Evolutionary conservation across 148 eudicot species (phyloP).

Genomic region (Persicaria maculosa): DNA sequence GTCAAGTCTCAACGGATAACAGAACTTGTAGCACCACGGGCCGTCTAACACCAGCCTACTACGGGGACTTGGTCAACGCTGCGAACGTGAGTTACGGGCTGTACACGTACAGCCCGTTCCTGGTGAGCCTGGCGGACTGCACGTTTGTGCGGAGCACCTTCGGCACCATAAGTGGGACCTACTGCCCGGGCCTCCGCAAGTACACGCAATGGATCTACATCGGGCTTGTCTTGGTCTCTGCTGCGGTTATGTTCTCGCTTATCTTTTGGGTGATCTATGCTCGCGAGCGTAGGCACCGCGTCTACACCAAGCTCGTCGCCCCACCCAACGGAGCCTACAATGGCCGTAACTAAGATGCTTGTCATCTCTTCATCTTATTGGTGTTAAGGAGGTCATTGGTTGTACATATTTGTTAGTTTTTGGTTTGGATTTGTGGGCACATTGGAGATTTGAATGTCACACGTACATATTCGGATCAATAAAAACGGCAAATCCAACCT

Average conservation of each 20-base stretch:
- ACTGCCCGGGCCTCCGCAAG: constrained; percentile 54
- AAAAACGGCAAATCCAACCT: too few relatives aligned
- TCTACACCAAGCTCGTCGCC: constrained; percentile 36
- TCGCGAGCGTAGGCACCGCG: constrained; percentile 65
- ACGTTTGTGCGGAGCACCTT: constrained; percentile 62
- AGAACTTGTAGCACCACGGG: constrained; percentile 53
- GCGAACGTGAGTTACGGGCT: constrained; percentile 55
- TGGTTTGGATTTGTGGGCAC: not conserved
- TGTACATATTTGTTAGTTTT: not conserved
- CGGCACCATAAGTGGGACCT: constrained; percentile 25
- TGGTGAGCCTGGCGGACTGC: constrained; percentile 58
- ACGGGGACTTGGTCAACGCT: constrained; percentile 45
- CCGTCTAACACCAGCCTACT: constrained; percentile 52
- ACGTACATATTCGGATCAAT: too few relatives aligned
- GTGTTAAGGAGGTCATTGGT: not conserved
- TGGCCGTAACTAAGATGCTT: too few relatives aligned
- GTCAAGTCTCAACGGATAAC: constrained; percentile 29
- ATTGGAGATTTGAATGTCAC: not conserved
- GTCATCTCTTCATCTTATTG: too few relatives aligned
- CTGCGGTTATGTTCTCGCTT: constrained; percentile 68
- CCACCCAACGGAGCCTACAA: not conserved
- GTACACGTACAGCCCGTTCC: constrained; percentile 57
- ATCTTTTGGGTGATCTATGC: constrained; percentile 79
- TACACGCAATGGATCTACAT: constrained; percentile 56
- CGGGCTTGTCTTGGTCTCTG: constrained; percentile 59